Base-by-base conservation (phyloP, 805 yeast species). In the Kluyveromyces nonfermentans region DNA sequence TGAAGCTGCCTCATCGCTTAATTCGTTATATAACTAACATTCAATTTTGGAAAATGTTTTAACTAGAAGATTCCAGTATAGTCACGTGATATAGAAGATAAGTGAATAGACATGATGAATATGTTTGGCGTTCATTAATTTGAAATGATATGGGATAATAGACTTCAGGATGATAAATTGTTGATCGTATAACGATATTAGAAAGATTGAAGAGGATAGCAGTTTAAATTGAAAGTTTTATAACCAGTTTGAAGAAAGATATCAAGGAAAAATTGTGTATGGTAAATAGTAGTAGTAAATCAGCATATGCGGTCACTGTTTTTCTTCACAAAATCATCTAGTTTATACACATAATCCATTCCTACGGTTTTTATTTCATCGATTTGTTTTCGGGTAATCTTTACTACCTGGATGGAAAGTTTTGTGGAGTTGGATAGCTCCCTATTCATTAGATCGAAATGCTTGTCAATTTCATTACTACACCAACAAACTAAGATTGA, bases 401-500 rank as follows among this genome's bases (percentile, higher is more conserved):
- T 73, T 38, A 68, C 65, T 50, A 82, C 80, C 8, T 73, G 67
- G 7, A 72, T 64, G 9, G 80, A 72, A 7, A 69, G 66, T 36
- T 74, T 66, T 38, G 77, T 71, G 12, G 84, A 76, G 18, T 82
- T 85, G 38, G 77, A 69, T 20, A 89, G 63, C 51, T 84, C 89
- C 44, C 83, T 76, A 39, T 78, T 75, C 51, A 88, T 74, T 6
- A 79, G 62, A 15, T 68, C 65, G 25, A 78, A 77, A 50, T 83
- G 82, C 39, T 69, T 68, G 34, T 75, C 74, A 28, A 85, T 74
- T 58, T 80, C 82, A 10, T 72, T 72, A 45, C 76, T 75, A 30
- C 82, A 75, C 95, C 96, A 87, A 48, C 80, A 78, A n/a, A 86
- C 81, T 15, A 87, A 70, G 51, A 82, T 75, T 8, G 82, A 70